These are phyloP conservation scores for Dipsacomyces acuminosporus DNA, from an alignment of 371 early-diverging fungal genomes.

Conservation along the genomic window DNA sequence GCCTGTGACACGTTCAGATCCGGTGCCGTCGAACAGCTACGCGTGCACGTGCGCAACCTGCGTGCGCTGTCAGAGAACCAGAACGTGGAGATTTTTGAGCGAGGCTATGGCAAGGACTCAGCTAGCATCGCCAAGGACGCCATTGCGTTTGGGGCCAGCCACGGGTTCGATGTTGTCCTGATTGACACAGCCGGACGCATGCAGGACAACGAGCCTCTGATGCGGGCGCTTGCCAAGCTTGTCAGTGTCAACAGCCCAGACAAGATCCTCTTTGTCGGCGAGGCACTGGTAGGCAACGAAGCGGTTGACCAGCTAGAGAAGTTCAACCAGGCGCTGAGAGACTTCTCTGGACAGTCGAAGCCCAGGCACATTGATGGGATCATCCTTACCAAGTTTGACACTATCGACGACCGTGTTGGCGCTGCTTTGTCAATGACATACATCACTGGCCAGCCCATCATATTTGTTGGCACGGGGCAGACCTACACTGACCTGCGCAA, in stretches of 20 bases:
- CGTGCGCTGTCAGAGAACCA: slow-evolving; percentile 73
- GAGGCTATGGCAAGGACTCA: slow-evolving; percentile 99
- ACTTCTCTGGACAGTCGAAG: slow-evolving; percentile 70
- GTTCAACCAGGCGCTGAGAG: slow-evolving; percentile 95
- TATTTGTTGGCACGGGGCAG: slow-evolving; percentile 99
- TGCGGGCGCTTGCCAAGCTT: slow-evolving; percentile 95
- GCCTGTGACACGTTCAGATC: slow-evolving; percentile 99
- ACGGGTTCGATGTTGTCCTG: slow-evolving; percentile 94
- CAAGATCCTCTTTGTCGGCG: slow-evolving; percentile 99
- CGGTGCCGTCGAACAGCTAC: slow-evolving; percentile 98
- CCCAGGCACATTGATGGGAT: slow-evolving; percentile 96
- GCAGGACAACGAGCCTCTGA: slow-evolving; percentile 98
- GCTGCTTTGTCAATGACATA: slow-evolving; percentile 97
- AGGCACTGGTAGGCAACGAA: slow-evolving; percentile 99
- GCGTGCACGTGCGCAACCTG: slow-evolving; percentile 90
- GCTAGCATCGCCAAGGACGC: slow-evolving; percentile 98
- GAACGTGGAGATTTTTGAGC: slow-evolving; percentile 89
- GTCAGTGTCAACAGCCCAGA: slow-evolving; percentile 93
- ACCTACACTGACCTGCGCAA: slow-evolving; percentile 95
- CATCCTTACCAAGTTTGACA: slow-evolving; percentile 98
- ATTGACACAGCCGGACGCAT: slow-evolving; percentile 99
- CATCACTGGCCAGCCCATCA: slow-evolving; percentile 94
- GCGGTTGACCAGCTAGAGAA: slow-evolving; percentile 96
- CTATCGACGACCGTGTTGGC: slow-evolving; percentile 98
- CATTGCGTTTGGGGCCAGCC: slow-evolving; percentile 57